These are phyloP conservation scores for Aspergillus fumigatus DNA, from an alignment of 2,329 filamentous ascomycete species.

Conservation along the genomic window DNA sequence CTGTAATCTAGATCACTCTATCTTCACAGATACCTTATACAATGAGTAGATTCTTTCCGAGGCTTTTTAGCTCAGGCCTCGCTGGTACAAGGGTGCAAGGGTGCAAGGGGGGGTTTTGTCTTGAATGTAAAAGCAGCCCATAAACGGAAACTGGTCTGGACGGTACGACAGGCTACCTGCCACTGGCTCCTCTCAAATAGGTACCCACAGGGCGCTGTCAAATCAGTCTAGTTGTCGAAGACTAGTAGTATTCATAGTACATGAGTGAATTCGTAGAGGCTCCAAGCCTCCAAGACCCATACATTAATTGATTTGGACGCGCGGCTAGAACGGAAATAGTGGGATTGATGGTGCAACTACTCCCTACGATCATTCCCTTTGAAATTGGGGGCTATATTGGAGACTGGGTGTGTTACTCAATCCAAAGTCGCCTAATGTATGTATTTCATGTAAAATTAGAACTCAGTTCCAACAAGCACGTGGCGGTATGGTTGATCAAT, in stretches of 20 bases:
- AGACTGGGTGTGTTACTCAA: neutral
- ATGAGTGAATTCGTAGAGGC: too few relatives aligned
- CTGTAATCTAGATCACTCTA: neutral
- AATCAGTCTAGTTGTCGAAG: neutral
- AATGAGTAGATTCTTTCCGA: neutral
- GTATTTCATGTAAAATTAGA: neutral
- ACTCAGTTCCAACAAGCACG: neutral
- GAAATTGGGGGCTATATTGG: neutral
- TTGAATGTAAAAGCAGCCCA: slow-evolving; percentile 2
- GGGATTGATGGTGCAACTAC: neutral
- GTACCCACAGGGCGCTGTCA: neutral
- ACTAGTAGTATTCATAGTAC: too few relatives aligned
- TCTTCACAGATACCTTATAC: neutral
- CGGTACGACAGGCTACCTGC: neutral
- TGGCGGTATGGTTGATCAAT: neutral
- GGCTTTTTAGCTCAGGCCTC: neutral
- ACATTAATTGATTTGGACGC: neutral
- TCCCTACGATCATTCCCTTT: neutral
- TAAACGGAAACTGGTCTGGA: slow-evolving; percentile 2
- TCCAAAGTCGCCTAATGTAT: neutral
- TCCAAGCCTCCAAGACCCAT: neutral
- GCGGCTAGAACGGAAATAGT: neutral
- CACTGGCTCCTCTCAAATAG: neutral
- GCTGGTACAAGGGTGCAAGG: slow-evolving; percentile 7
- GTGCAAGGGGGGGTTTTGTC: slow-evolving; percentile 13